Conservation (phyloP, 179 eudicot genomes). For the Amaranthus tricolor region DNA sequence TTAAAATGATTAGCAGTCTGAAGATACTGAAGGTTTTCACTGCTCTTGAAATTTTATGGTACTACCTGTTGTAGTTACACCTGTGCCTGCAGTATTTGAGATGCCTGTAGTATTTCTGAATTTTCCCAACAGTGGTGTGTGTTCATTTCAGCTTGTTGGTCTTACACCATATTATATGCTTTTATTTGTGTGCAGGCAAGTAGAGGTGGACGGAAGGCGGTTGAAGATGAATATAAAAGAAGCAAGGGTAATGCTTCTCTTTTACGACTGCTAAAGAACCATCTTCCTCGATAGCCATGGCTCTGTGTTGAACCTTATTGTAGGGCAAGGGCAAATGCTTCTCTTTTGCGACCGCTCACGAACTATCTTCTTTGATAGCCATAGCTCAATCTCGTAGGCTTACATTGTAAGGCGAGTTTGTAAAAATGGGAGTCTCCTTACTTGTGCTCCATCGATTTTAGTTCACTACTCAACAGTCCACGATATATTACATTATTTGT, state of each 20-base stretch:
- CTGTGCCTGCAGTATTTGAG: background rate
- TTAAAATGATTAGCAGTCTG: background rate
- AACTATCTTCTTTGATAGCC: too few relatives aligned
- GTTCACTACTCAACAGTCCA: too few relatives aligned
- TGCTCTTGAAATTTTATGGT: background rate
- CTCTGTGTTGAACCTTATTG: conserved; percentile 2
- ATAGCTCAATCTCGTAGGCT: too few relatives aligned
- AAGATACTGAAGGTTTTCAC: background rate
- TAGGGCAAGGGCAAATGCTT: background rate
- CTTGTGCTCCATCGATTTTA: background rate
- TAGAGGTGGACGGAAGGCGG: conserved; percentile 38
- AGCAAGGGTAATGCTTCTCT: conserved; percentile 55
- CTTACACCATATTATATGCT: background rate
- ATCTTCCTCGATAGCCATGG: conserved; percentile 32
- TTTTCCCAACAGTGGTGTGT: background rate
- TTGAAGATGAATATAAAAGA: conserved; percentile 38
- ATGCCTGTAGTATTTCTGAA: background rate
- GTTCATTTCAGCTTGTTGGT: background rate
- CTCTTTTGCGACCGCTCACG: too few relatives aligned
- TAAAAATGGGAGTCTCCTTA: conserved; percentile 5
- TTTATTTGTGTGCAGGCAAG: conserved; percentile 41
- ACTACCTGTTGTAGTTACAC: background rate
- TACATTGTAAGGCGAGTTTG: conserved; percentile 3
- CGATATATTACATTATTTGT: background rate
- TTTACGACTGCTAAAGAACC: conserved; percentile 49